Conservation (phyloP, 441 rosid species). For the Gossypium gossypioides region DNA sequence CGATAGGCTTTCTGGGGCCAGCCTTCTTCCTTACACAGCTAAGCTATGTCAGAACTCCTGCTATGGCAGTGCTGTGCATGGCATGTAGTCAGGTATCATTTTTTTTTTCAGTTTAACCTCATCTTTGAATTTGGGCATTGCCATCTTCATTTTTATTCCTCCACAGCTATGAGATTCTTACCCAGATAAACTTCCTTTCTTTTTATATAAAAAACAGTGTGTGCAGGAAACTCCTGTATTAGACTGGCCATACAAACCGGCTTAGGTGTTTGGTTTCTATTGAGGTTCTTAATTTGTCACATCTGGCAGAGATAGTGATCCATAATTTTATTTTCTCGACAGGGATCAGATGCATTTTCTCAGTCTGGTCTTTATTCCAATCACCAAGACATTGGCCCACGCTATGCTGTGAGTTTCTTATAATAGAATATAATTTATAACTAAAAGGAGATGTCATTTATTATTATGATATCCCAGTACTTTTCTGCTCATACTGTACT, state of each 20-base stretch:
- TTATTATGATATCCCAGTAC: neutral
- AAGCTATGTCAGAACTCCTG: constrained; percentile 78
- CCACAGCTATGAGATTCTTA: neutral
- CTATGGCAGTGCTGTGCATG: constrained; percentile 96
- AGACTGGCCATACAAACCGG: too few species aligned
- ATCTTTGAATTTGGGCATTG: neutral
- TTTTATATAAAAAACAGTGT: neutral
- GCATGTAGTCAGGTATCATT: constrained; percentile 90
- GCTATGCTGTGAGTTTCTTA: constrained; percentile 46
- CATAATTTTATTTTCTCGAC: constrained; percentile 21
- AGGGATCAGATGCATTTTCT: constrained; percentile 98
- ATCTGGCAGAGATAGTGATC: constrained; percentile 16
- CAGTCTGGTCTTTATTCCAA: constrained; percentile 96
- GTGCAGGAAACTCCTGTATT: too few species aligned
- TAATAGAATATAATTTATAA: neutral
- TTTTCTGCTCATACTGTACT: neutral
- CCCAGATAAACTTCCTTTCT: neutral
- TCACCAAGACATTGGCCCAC: constrained; percentile 98
- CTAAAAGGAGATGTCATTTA: neutral
- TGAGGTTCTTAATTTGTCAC: constrained; percentile 6
- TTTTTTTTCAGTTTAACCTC: constrained; percentile 10
- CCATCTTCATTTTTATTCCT: neutral
- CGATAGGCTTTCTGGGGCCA: constrained; percentile 89
- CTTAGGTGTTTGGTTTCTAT: neutral
- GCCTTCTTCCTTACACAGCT: constrained; percentile 88